Evolutionary conservation across 805 yeast species (phyloP).

Genomic region (Candida glaebosa): DNA sequence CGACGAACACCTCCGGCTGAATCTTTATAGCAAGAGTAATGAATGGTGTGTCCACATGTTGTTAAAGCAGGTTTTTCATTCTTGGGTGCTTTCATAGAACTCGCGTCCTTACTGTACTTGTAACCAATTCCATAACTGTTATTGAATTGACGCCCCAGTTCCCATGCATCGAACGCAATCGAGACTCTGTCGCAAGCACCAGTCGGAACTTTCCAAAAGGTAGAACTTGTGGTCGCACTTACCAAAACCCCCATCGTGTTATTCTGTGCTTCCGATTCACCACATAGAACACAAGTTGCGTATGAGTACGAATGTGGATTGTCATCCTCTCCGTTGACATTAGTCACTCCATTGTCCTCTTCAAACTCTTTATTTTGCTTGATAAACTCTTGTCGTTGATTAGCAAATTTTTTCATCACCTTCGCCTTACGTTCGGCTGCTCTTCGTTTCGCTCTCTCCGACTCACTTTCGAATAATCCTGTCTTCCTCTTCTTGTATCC

Average conservation of each 20-base stretch:
- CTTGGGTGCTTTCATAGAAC: constrained; percentile 12
- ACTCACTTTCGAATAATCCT: constrained; percentile 45
- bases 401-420: constrained; percentile 59
- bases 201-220: constrained; percentile 46
- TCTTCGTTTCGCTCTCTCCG: constrained; percentile 51
- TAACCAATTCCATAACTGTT: constrained; percentile 16
- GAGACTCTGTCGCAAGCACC: constrained; percentile 13
- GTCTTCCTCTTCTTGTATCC: constrained; percentile 46
- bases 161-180: constrained; percentile 21
- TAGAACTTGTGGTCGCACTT: constrained; percentile 42
- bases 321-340: constrained; percentile 8
- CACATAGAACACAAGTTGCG: constrained; percentile 57
- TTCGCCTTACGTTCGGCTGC: constrained; percentile 62
- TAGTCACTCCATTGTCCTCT: constrained; percentile 5
- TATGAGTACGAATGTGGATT: constrained; percentile 13
- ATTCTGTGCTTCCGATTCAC: constrained; percentile 43
- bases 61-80: constrained; percentile 28
- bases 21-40: constrained; percentile 39
- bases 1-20: constrained; percentile 21
- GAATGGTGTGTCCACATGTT: constrained; percentile 55
- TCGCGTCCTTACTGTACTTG: constrained; percentile 20
- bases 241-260: constrained; percentile 60
- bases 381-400: constrained; percentile 45
- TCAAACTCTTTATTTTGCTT: constrained; percentile 28
- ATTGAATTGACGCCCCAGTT: constrained; percentile 14